Evolutionary conservation across 768 basidiomycete species (phyloP).

Genomic region (Russula lepida): DNA sequence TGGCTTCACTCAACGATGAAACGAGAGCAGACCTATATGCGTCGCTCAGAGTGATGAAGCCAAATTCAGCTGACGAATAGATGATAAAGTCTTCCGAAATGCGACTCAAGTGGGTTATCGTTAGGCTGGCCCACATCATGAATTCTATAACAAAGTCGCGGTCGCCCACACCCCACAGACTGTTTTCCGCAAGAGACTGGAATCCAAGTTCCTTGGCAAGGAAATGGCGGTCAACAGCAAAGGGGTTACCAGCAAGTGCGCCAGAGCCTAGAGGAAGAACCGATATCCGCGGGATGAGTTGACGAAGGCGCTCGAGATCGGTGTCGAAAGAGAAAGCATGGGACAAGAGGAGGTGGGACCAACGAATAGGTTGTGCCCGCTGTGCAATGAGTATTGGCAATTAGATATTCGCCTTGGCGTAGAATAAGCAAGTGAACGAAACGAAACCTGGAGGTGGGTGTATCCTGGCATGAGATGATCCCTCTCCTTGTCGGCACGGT

Average conservation of each 20-base stretch:
- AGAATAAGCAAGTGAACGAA: neutral
- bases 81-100: constrained; percentile 95
- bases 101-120: constrained; percentile 89
- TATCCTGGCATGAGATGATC: constrained; percentile 91
- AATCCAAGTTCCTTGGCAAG: constrained; percentile 88
- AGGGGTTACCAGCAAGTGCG: constrained; percentile 94
- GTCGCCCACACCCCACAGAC: constrained; percentile 93
- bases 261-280: constrained; percentile 91
- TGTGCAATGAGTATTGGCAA: constrained; percentile 28
- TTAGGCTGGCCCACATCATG: constrained; percentile 89
- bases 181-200: constrained; percentile 84
- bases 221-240: constrained; percentile 87
- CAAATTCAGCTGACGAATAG: constrained; percentile 96
- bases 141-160: constrained; percentile 97
- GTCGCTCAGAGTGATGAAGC: constrained; percentile 91
- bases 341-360: constrained; percentile 94
- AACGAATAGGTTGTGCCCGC: constrained; percentile 97
- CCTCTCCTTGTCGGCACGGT: constrained; percentile 89
- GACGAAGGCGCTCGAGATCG: constrained; percentile 77
- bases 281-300: constrained; percentile 84
- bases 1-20: neutral
- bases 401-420: neutral
- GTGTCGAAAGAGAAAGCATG: constrained; percentile 90
- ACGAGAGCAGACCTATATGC: constrained; percentile 75
- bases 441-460: constrained; percentile 85